These are phyloP conservation scores for Fusarium napiforme DNA, from an alignment of 2,329 filamentous ascomycete genomes.

Conservation along the genomic window DNA sequence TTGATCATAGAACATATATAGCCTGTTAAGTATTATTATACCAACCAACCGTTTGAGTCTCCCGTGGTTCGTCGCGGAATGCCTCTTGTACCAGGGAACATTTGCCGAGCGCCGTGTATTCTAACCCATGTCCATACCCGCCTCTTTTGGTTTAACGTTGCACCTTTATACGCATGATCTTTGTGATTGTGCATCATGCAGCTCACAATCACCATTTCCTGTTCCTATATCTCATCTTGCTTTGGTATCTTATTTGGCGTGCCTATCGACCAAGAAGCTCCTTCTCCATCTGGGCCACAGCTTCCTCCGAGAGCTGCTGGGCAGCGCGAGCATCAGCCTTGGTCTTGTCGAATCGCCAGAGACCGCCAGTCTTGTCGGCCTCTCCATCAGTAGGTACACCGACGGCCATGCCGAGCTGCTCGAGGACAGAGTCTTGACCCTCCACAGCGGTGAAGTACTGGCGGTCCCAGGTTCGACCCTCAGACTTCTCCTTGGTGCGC, in stretches of 20 bases:
- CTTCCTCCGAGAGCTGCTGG: constrained; percentile 53
- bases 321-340: constrained; percentile 55
- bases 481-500: constrained; percentile 78
- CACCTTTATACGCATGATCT: neutral
- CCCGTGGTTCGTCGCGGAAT: constrained; percentile 10
- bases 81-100: constrained; percentile 17
- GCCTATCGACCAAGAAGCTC: constrained; percentile 55
- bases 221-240: neutral
- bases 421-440: constrained; percentile 58
- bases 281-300: constrained; percentile 57
- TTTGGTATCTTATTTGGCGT: constrained; percentile 5
- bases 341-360: constrained; percentile 67
- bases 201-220: neutral
- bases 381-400: constrained; percentile 64
- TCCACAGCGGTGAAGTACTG: constrained; percentile 77
- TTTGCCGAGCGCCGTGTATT: constrained; percentile 30
- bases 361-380: constrained; percentile 68
- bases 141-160: constrained; percentile 12
- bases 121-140: constrained; percentile 25
- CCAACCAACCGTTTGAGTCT: constrained; percentile 20
- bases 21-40: constrained; percentile 35
- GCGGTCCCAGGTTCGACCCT: constrained; percentile 81
- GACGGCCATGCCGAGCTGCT: constrained; percentile 56
- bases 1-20: constrained; percentile 37
- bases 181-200: constrained; percentile 15